Evolutionary conservation across 225 moss, liverwort and hornwort species (phyloP), one percentile per base, ranked within the genome.

Genomic region (Pseudisothecium myosuroides): DNA sequence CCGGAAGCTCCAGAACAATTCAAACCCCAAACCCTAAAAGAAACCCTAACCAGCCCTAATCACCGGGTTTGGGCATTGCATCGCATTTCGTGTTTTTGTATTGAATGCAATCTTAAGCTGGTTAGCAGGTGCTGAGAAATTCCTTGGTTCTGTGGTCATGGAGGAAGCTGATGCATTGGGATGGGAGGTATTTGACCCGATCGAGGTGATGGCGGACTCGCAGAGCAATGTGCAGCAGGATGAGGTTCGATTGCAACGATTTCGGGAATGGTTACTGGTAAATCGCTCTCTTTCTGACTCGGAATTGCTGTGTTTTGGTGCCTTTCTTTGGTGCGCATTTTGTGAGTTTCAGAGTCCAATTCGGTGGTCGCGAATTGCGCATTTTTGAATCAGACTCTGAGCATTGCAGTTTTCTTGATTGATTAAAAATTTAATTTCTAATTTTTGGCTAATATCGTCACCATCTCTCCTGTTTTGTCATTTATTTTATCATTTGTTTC

Each of bases 201-300:
- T 24, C 34, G 68, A 85, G 45, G 76, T 24, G 63, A 86, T 84
- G 86, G 84, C 81, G 50, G 68, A 87, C 37, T 59, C 66, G 59
- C 71, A 27, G 72, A 80, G 41, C 80, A 60, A n/a, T 52, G 75
- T 76, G 43, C 66, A 75, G n/a, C 84, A 34, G 36, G 79, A 65
- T 5, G 72, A 90, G 72, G 65, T 67, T 90, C 90, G 88, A 52
- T 61, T 96, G 84, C 93, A 91, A 37, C 90, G 89, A 22, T 95
- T 97, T 85, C 92, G 92, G 58, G 80, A 81, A 37, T 97, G 97
- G 97, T 86, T 97, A 91, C 84, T 93, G 92, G 97, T 94, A 66
- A 81, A 34, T 50, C 75, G 28, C 43, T 80, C 41, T 37, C 62
- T 84, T 50, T 55, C 45, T 8, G 28, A n/a, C 58, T 55, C 65